phyloP scores from a whole-genome alignment of 1,139 yeast genomes.

The Suhomyces choctaworum region DNA sequence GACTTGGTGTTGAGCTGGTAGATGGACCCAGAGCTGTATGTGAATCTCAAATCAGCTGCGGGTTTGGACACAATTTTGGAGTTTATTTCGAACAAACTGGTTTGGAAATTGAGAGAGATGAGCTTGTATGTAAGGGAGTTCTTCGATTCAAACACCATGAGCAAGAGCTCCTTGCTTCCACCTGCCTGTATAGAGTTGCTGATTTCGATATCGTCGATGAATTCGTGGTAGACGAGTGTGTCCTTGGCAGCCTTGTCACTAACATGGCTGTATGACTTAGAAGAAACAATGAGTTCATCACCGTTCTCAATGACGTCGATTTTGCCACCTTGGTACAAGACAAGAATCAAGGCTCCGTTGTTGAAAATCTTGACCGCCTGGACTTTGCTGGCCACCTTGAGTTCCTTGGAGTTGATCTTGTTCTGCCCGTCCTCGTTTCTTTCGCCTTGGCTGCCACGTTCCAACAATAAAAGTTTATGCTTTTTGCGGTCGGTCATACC shows the following conservation, averaged over 20 bases:
- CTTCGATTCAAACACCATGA: slow-evolving; percentile 22
- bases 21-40: slow-evolving; percentile 30
- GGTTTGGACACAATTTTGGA: slow-evolving; percentile 6
- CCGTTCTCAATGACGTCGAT: slow-evolving; percentile 31
- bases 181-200: slow-evolving; percentile 12
- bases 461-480: slow-evolving; percentile 40
- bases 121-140: slow-evolving; percentile 22
- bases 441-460: slow-evolving; percentile 16
- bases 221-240: slow-evolving; percentile 24
- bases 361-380: slow-evolving; percentile 37
- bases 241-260: slow-evolving; percentile 7
- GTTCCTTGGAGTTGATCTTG: slow-evolving; percentile 24
- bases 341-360: slow-evolving; percentile 35
- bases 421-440: slow-evolving; percentile 9
- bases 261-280: slow-evolving; percentile 9
- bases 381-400: slow-evolving; percentile 25
- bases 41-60: slow-evolving; percentile 16
- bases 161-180: slow-evolving; percentile 24
- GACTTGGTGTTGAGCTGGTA: slow-evolving; percentile 25
- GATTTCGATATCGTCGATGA: slow-evolving; percentile 21
- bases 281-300: slow-evolving; percentile 12
- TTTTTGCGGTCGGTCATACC: slow-evolving; percentile 52
- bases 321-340: slow-evolving; percentile 46
- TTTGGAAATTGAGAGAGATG: slow-evolving; percentile 24
- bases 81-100: slow-evolving; percentile 22